Evolutionary conservation across 805 yeast genomes (phyloP).

Genomic region (Schizosaccharomyces lindneri): DNA sequence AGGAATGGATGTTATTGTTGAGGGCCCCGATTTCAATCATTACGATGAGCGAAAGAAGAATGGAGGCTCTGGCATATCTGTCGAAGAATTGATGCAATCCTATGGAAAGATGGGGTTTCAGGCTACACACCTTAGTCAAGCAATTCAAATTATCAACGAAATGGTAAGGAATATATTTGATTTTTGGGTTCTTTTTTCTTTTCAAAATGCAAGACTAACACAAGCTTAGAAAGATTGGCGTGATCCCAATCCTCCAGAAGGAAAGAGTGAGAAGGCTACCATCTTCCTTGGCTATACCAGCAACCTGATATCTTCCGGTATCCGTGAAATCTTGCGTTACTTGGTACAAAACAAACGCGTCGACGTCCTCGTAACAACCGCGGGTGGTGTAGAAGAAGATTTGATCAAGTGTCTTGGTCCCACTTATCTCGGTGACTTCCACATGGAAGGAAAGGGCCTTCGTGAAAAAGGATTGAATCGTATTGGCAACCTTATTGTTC

Average conservation of each 20-base stretch:
- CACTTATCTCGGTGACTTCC: constrained; percentile 79
- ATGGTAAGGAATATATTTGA: constrained; percentile 86
- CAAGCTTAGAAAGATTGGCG: not conserved
- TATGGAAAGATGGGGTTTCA: constrained; percentile 97
- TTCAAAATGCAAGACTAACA: not conserved
- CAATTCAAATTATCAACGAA: constrained; percentile 75
- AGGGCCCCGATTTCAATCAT: not conserved
- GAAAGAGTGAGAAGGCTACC: constrained; percentile 35
- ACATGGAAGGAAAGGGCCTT: constrained; percentile 51
- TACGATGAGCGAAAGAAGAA: not conserved
- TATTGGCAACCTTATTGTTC: constrained; percentile 88
- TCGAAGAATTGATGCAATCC: constrained; percentile 48
- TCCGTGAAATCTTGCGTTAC: constrained; percentile 70
- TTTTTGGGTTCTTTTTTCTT: constrained; percentile 8
- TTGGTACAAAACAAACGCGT: constrained; percentile 86
- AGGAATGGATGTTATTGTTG: not conserved
- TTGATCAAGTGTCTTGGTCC: constrained; percentile 90
- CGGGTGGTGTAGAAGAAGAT: constrained; percentile 97
- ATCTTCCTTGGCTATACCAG: constrained; percentile 92
- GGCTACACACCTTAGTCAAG: constrained; percentile 62
- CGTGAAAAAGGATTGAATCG: constrained; percentile 94
- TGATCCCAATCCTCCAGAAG: constrained; percentile 1
- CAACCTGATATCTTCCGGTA: constrained; percentile 79
- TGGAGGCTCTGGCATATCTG: constrained; percentile 25
- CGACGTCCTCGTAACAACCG: constrained; percentile 84